Evolutionary conservation across 768 basidiomycete species (phyloP).

Genomic region (Grammothele lineata): DNA sequence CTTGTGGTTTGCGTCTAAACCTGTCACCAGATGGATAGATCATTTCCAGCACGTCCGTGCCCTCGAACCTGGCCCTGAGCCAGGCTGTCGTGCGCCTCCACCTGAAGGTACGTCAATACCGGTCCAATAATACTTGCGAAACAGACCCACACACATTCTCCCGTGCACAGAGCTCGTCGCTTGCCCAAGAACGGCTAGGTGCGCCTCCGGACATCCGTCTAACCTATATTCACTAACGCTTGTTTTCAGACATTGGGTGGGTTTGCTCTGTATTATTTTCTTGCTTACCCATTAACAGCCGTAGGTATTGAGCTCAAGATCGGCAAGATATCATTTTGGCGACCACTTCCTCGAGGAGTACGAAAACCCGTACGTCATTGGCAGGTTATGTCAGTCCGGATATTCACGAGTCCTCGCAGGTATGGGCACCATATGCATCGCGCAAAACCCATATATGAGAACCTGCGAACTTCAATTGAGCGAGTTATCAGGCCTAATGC

Average conservation of each 20-base stretch:
- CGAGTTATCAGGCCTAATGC: conserved; percentile 52
- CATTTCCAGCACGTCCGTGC: conserved; percentile 53
- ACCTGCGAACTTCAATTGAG: conserved; percentile 42
- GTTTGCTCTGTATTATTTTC: no score
- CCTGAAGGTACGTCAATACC: conserved; percentile 45
- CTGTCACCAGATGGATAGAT: conserved; percentile 54
- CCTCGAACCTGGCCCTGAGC: conserved; percentile 60
- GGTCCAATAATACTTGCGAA: background rate
- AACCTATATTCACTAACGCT: no score
- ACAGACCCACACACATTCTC: background rate
- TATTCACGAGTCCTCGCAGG: conserved; percentile 27
- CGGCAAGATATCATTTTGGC: conserved; percentile 61
- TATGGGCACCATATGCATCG: conserved; percentile 54
- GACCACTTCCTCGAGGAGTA: conserved; percentile 52
- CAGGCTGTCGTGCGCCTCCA: conserved; percentile 57
- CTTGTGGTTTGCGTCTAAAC: background rate
- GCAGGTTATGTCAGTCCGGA: background rate
- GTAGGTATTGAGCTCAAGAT: conserved; percentile 60
- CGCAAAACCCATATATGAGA: conserved; percentile 49
- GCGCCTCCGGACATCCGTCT: conserved; percentile 1
- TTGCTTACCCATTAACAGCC: no score
- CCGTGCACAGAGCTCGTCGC: conserved; percentile 54
- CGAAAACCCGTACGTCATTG: conserved; percentile 53
- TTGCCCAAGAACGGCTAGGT: conserved; percentile 69
- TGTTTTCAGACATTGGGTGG: conserved; percentile 61